Conservation (phyloP, 2,329 filamentous ascomycete species). For the Ceratocystis eucalypticola region DNA sequence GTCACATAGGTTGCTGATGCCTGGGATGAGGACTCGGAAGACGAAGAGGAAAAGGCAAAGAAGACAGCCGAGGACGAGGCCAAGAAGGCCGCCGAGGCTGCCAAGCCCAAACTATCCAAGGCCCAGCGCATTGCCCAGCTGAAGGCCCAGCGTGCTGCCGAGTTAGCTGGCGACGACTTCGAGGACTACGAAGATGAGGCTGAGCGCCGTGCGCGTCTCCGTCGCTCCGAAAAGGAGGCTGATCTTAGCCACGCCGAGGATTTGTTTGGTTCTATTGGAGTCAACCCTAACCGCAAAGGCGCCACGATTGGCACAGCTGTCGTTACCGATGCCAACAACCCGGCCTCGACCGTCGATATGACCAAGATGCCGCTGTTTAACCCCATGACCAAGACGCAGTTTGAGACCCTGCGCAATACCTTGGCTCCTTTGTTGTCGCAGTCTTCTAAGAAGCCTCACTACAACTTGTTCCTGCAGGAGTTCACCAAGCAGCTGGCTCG, state of each 20-base stretch:
- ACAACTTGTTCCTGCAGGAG: slow-evolving; percentile 78
- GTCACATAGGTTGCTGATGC: slow-evolving; percentile 69
- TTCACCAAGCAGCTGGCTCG: slow-evolving; percentile 77
- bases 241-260: slow-evolving; percentile 86
- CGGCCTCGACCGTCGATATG: slow-evolving; percentile 68
- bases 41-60: slow-evolving; percentile 91
- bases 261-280: slow-evolving; percentile 65
- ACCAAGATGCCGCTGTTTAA: slow-evolving; percentile 73
- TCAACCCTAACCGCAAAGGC: slow-evolving; percentile 51
- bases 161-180: slow-evolving; percentile 38
- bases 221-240: slow-evolving; percentile 68
- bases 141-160: slow-evolving; percentile 45
- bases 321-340: slow-evolving; percentile 56
- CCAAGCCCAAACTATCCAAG: slow-evolving; percentile 89
- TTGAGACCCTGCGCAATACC: slow-evolving; percentile 62
- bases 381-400: slow-evolving; percentile 75
- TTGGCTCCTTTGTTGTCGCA: slow-evolving; percentile 63
- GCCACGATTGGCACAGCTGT: slow-evolving; percentile 53
- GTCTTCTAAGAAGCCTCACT: slow-evolving; percentile 80
- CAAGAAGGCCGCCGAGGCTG: slow-evolving; percentile 77
- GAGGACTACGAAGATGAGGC: slow-evolving; percentile 55
- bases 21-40: slow-evolving; percentile 72
- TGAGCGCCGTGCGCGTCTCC: slow-evolving; percentile 59
- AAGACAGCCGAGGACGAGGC: slow-evolving; percentile 79
- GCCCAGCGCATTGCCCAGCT: slow-evolving; percentile 68